phyloP scores from a whole-genome alignment of 768 basidiomycete genomes.

The Tylopilus sp. region DNA sequence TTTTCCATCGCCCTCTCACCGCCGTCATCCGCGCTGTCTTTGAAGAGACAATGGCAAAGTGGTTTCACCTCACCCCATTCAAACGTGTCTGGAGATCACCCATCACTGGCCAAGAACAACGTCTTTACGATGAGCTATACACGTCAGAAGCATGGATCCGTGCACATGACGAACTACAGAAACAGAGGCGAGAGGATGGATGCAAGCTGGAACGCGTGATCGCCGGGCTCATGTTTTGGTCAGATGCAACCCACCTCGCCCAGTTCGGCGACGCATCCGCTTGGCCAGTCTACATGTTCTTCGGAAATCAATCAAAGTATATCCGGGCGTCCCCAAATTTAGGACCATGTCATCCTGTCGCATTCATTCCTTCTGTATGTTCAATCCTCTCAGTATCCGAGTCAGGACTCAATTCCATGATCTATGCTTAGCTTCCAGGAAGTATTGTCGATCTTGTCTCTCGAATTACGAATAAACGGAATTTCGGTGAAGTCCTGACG shows the following conservation, averaged over 20 bases:
- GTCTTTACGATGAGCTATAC: constrained; percentile 24
- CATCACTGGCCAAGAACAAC: constrained; percentile 1
- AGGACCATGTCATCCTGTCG: not conserved
- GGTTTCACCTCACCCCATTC: constrained; percentile 28
- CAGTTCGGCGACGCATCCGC: not conserved
- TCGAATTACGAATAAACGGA: not conserved
- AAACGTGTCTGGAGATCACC: constrained; percentile 19
- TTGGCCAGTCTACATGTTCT: not conserved
- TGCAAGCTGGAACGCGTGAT: constrained; percentile 14
- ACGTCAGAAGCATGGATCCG: constrained; percentile 21
- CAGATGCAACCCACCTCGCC: not conserved
- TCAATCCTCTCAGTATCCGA: too few species aligned
- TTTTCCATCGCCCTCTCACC: constrained; percentile 23
- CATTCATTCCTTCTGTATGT: not conserved
- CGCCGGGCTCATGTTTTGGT: not conserved
- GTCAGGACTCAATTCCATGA: too few species aligned
- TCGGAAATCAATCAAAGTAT: not conserved
- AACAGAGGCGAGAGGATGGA: constrained; percentile 8
- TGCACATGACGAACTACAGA: constrained; percentile 23
- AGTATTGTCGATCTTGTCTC: not conserved
- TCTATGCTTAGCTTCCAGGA: not conserved
- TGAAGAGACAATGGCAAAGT: not conserved
- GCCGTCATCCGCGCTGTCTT: constrained; percentile 11
- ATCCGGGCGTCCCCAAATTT: not conserved
- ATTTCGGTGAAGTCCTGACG: not conserved